Base-by-base conservation (phyloP, 257 asterid genomes). In the Solanum paucissectum region DNA sequence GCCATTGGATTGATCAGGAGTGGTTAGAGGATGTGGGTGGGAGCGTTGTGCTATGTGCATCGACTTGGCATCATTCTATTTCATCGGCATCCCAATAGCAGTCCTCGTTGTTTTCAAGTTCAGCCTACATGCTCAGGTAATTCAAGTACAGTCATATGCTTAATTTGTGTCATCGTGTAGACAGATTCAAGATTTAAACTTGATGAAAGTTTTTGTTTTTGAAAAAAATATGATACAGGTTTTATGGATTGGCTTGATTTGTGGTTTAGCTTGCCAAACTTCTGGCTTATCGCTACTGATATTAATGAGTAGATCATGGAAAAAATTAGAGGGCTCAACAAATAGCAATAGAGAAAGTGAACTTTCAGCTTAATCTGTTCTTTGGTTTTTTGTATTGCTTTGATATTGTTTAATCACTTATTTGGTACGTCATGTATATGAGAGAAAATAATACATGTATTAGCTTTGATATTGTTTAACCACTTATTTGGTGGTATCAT, bases 21-120 rank as follows among this genome's bases (percentile, higher is more conserved):
- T 93, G 42, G 93, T 93, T 1, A 91, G 99, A 89, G 99, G 99
- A 13, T 92, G 95, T 60, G 99, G 98, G 23, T 92, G 94, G 95
- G 98, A 94, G 92, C 93, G 92, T 88, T 88, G 89, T 73, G 98
- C 91, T 1, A 92, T 93, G 87, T 79, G 87, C n/a, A 92, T 94
- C 46, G 93, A 93, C 89, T 77, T 96, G 87, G 98, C 91, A 13
- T 84, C 93, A 3, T 95, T 90, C 85, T 96, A 95, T 88, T 33
- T 87, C 85, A 88, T 96, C 33, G 98, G 99, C 66, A 93, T 95
- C 94, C 88, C 94, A 20, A 83, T 95, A 71, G 94, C 97, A 29
- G 84, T 55, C 58, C 14, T 94, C 42, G 93, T 96, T 14, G 95
- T 90, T n/a, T 94, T 95, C 94, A 93, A 90, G 88, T 85, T 90